These are phyloP conservation scores for Simplicillium sp. DNA, from an alignment of 2,329 filamentous ascomycete species.

Conservation along the genomic window DNA sequence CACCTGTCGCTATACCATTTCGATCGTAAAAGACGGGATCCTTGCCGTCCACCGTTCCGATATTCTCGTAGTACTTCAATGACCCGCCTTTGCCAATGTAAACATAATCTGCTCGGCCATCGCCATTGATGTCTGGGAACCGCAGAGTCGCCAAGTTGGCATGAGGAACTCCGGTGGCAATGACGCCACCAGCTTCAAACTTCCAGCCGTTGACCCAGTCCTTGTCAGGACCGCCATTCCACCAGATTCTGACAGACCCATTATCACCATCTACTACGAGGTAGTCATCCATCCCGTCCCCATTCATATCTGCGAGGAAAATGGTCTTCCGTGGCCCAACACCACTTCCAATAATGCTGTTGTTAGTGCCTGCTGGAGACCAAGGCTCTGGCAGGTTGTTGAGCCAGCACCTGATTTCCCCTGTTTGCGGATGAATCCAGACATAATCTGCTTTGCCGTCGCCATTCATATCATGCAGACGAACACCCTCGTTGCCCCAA, in stretches of 20 bases:
- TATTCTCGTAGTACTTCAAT: constrained; percentile 12
- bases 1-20: constrained; percentile 10
- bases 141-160: constrained; percentile 13
- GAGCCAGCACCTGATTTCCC: constrained; percentile 10
- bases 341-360: constrained; percentile 9
- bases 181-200: constrained; percentile 12
- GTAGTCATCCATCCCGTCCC: constrained; percentile 12
- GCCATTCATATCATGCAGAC: constrained; percentile 12
- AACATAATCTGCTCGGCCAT: constrained; percentile 15
- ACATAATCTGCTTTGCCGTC: constrained; percentile 12
- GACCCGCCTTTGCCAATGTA: constrained; percentile 12
- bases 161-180: constrained; percentile 13
- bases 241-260: constrained; percentile 10
- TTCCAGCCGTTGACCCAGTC: constrained; percentile 12
- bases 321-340: constrained; percentile 3
- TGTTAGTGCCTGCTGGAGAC: constrained; percentile 8
- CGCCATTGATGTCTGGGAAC: constrained; percentile 16
- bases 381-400: constrained; percentile 9
- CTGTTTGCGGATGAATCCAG: constrained; percentile 8
- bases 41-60: constrained; percentile 7
- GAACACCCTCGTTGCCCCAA: constrained; percentile 1
- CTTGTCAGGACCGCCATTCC: constrained; percentile 11
- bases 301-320: constrained; percentile 11
- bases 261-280: constrained; percentile 7
- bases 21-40: constrained; percentile 7